Evolutionary conservation across 2,329 filamentous ascomycete species (phyloP).

Genomic region (Massarina eburnea): DNA sequence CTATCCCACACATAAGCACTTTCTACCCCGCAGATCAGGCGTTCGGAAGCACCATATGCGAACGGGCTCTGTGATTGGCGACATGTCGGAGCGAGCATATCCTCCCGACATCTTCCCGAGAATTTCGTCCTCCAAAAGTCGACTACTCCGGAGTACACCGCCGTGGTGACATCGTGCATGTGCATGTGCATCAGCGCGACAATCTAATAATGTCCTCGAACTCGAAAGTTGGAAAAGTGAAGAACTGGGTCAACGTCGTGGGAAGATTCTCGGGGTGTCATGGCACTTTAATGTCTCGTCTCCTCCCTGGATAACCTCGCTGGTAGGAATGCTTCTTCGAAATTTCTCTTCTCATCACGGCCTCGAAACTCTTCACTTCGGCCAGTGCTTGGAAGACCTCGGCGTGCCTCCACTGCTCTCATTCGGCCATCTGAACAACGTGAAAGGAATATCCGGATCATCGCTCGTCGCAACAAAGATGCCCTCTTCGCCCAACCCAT

Average conservation of each 20-base stretch:
- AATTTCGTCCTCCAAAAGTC: background rate
- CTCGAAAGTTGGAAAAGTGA: background rate
- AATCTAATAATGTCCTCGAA: background rate
- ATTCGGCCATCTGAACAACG: conserved; percentile 11
- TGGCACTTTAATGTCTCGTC: no score
- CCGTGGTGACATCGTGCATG: background rate
- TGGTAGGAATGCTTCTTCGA: no score
- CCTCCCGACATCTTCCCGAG: background rate
- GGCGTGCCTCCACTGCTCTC: background rate
- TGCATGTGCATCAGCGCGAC: background rate
- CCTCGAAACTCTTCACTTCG: background rate
- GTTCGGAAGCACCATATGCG: background rate
- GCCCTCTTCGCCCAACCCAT: background rate
- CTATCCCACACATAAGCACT: background rate
- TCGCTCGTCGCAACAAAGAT: conserved; percentile 3
- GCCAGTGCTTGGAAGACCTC: background rate
- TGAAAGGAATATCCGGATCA: conserved; percentile 5
- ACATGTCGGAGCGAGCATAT: conserved; percentile 7
- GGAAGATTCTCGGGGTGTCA: no score
- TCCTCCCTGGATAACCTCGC: no score
- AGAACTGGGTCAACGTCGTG: no score
- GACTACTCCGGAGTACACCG: background rate
- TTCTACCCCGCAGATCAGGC: background rate
- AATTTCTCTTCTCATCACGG: no score
- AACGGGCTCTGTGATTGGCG: conserved; percentile 5